Percentiles rank a stretch among this genome's conserved stretches.
Conservation (phyloP, 1,284 basidiomycete species). For the Tilletia walkeri region DNA sequence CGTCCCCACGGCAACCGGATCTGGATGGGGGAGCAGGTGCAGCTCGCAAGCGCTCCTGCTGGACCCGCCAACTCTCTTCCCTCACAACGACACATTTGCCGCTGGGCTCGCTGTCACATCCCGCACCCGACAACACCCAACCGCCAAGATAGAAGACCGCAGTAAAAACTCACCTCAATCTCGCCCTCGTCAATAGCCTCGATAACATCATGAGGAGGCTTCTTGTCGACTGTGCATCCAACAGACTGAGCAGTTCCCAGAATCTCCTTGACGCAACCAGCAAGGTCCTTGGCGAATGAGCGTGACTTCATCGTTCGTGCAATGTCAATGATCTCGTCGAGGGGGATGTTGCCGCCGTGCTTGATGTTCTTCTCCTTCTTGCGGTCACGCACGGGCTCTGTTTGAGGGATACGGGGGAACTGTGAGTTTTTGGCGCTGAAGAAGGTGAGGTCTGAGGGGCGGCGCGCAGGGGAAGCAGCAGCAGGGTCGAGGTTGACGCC, state of each 20-base stretch:
- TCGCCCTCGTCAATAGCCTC: slow-evolving; percentile 94
- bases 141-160: not conserved
- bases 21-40: no score
- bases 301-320: slow-evolving; percentile 95
- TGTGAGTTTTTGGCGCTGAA: not conserved
- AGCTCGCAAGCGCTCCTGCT: no score
- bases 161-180: slow-evolving; percentile 66
- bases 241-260: slow-evolving; percentile 70
- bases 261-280: slow-evolving; percentile 77
- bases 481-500: no score
- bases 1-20: no score
- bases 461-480: no score
- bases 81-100: no score
- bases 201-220: slow-evolving; percentile 90
- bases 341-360: slow-evolving; percentile 89
- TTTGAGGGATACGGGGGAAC: not conserved
- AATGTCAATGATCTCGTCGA: slow-evolving; percentile 93
- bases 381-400: slow-evolving; percentile 96
- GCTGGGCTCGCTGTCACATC: no score
- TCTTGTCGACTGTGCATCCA: slow-evolving; percentile 94
- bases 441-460: no score
- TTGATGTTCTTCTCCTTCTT: slow-evolving; percentile 99
- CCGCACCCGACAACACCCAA: no score
- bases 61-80: no score
- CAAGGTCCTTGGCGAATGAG: slow-evolving; percentile 87